Conservation (phyloP, 2,329 filamentous ascomycete species). For the Diplodia scrobiculata region DNA sequence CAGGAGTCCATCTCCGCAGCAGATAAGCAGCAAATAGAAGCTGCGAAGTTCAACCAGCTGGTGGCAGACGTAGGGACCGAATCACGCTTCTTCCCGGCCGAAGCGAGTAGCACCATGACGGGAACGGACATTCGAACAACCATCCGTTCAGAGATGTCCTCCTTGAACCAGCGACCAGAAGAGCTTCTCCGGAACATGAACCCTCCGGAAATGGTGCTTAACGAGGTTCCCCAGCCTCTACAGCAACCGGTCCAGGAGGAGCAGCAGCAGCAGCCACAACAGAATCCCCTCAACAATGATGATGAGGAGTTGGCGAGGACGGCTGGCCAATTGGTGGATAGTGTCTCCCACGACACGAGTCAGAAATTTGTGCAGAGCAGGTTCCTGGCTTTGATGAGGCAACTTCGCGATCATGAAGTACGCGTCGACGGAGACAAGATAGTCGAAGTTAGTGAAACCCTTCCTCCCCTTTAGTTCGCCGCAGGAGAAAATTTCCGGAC, state of each 20-base stretch:
- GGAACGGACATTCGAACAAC: slow-evolving; percentile 7
- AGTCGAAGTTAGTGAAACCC: slow-evolving; percentile 52
- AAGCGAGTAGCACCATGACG: background rate
- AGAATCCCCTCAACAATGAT: slow-evolving; percentile 44
- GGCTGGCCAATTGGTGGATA: slow-evolving; percentile 69
- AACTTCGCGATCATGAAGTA: slow-evolving; percentile 71
- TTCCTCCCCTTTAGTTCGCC: slow-evolving; percentile 14
- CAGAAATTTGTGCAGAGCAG: slow-evolving; percentile 77
- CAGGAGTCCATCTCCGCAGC: background rate
- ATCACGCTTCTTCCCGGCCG: slow-evolving; percentile 2
- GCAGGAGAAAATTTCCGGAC: slow-evolving; percentile 12
- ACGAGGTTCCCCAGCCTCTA: background rate
- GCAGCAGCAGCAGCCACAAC: slow-evolving; percentile 21
- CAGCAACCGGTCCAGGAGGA: slow-evolving; percentile 5
- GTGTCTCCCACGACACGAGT: slow-evolving; percentile 67
- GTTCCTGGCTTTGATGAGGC: slow-evolving; percentile 76
- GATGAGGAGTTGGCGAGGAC: slow-evolving; percentile 71
- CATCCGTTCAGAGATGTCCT: slow-evolving; percentile 5
- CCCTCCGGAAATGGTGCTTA: slow-evolving; percentile 1
- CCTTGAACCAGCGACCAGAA: slow-evolving; percentile 13
- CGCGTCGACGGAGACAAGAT: slow-evolving; percentile 71
- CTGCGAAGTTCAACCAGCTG: background rate
- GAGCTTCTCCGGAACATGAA: slow-evolving; percentile 12
- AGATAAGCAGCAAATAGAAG: background rate
- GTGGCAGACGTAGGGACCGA: background rate